phyloP scores from a whole-genome alignment of 148 eudicot genomes.

The Limonium bicolor region DNA sequence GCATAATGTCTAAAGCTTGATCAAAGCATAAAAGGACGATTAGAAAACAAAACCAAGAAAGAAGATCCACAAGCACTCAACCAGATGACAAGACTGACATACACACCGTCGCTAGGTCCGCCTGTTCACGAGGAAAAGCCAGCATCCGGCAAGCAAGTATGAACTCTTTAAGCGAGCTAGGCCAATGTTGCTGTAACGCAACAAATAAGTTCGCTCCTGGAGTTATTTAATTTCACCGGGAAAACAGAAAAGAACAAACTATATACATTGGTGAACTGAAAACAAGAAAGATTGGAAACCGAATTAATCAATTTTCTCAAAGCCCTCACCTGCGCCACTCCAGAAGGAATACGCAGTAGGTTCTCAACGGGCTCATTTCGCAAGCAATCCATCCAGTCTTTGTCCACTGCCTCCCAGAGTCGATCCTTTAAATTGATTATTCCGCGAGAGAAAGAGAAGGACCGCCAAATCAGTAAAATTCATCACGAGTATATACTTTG shows the following conservation, averaged over 20 bases:
- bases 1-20: too few species aligned
- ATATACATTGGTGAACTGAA: neutral
- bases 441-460: neutral
- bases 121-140: slow-evolving; percentile 59
- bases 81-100: neutral
- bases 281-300: neutral
- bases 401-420: slow-evolving; percentile 69
- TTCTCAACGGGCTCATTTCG: slow-evolving; percentile 45
- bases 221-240: too few species aligned
- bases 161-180: slow-evolving; percentile 59
- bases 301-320: neutral
- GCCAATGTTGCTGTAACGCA: slow-evolving; percentile 60
- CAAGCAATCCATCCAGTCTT: slow-evolving; percentile 74
- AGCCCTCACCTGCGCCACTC: slow-evolving; percentile 42
- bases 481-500: neutral
- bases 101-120: slow-evolving; percentile 45
- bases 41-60: neutral
- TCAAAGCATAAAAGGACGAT: neutral
- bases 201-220: neutral
- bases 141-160: slow-evolving; percentile 31
- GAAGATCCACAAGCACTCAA: neutral
- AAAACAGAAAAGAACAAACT: too few species aligned
- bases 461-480: neutral
- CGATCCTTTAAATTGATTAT: slow-evolving; percentile 37
- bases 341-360: slow-evolving; percentile 78